A percentile compares a stretch with the other conserved stretches of the same genome.
Evolutionary conservation across 257 asterid species (phyloP).

Genomic region (Lithospermum erythrorhizon): DNA sequence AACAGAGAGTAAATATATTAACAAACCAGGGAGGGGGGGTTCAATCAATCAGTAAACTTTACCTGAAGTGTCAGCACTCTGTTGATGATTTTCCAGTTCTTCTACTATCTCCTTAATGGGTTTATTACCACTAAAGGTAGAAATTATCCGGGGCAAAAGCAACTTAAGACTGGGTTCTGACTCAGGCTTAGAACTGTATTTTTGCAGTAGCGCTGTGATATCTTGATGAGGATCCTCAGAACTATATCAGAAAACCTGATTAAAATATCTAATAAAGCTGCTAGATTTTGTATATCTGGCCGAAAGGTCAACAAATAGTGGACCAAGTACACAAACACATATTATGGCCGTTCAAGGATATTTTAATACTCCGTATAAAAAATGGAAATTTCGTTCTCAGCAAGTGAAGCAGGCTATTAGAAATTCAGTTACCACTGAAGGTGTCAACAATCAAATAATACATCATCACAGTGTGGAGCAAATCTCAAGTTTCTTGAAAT

Average conservation of each 20-base stretch:
- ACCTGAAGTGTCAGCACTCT: conserved; percentile 79
- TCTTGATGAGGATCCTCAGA: conserved; percentile 75
- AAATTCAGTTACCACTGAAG: too few relatives aligned
- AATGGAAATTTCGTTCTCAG: too few relatives aligned
- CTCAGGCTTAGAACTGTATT: conserved; percentile 57
- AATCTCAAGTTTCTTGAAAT: neutral
- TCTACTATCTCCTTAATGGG: conserved; percentile 49
- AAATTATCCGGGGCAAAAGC: conserved; percentile 76
- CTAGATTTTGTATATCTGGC: neutral
- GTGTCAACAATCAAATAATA: too few relatives aligned
- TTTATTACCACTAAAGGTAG: conserved; percentile 66
- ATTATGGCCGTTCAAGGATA: too few relatives aligned
- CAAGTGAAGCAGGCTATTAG: too few relatives aligned
- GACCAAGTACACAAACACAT: too few relatives aligned
- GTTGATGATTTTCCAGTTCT: conserved; percentile 74
- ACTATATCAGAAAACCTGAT: conserved; percentile 24
- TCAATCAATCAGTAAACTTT: conserved; percentile 2
- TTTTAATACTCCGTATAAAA: too few relatives aligned
- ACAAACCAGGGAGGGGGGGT: too few relatives aligned
- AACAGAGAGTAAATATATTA: too few relatives aligned
- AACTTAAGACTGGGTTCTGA: conserved; percentile 68
- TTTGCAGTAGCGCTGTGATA: conserved; percentile 45
- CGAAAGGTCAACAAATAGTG: neutral
- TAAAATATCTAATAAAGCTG: neutral
- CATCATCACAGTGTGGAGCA: neutral